phyloP scores from a whole-genome alignment of 2,329 filamentous ascomycete species.

The Penicillium fuscoglaucum region DNA sequence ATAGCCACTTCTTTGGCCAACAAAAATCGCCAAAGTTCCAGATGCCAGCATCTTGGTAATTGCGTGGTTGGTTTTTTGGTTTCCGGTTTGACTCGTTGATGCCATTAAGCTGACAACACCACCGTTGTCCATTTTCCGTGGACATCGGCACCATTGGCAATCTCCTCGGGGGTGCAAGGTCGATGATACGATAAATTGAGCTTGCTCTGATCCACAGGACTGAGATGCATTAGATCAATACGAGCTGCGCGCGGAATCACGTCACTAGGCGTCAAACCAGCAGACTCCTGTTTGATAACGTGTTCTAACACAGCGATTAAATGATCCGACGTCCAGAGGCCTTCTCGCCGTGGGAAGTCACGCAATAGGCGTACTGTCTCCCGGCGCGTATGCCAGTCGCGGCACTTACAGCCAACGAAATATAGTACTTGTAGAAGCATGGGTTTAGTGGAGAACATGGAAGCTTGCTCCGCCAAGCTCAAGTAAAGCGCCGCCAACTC shows the following conservation, averaged over 20 bases:
- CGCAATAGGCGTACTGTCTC: background rate
- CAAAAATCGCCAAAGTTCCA: background rate
- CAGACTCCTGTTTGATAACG: background rate
- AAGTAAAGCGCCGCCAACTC: background rate
- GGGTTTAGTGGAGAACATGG: background rate
- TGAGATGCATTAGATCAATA: constrained; percentile 1
- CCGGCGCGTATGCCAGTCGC: constrained; percentile 3
- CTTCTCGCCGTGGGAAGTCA: background rate
- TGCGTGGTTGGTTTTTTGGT: background rate
- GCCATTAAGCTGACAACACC: background rate
- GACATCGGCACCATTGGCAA: background rate
- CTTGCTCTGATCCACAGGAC: background rate
- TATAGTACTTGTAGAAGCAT: background rate
- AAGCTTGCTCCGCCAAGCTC: background rate
- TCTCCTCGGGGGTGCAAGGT: background rate
- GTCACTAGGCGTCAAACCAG: background rate
- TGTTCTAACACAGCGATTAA: background rate
- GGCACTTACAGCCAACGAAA: background rate
- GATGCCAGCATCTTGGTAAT: background rate
- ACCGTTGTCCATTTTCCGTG: background rate
- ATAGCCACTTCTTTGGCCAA: background rate
- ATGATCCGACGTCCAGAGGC: background rate
- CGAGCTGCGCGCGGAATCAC: background rate
- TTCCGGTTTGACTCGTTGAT: background rate
- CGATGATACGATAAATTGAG: background rate